phyloP scores from a whole-genome alignment of 257 asterid species.

The Forsythia suspensa region DNA sequence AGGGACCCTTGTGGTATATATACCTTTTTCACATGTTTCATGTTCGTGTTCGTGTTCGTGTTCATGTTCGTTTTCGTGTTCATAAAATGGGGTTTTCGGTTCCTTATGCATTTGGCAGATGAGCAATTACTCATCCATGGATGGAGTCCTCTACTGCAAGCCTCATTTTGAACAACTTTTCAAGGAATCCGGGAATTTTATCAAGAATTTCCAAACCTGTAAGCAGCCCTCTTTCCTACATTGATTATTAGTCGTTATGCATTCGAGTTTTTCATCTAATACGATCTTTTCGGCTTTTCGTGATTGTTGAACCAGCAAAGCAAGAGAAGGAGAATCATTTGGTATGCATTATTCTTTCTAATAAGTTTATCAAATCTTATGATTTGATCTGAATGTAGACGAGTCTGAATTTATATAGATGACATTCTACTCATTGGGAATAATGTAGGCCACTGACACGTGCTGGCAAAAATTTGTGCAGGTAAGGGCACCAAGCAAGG shows the following conservation, averaged over 20 bases:
- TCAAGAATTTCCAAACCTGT: conserved; percentile 56
- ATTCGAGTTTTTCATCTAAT: background rate
- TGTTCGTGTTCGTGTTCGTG: background rate
- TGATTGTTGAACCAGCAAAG: conserved; percentile 37
- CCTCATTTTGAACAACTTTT: conserved; percentile 81
- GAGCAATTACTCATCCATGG: conserved; percentile 86
- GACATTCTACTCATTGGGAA: no score
- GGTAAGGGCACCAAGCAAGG: conserved; percentile 46
- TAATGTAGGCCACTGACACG: no score
- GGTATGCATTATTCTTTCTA: conserved; percentile 30
- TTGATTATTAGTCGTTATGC: background rate
- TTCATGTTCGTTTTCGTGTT: background rate
- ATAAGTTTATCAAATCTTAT: no score
- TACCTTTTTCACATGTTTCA: background rate
- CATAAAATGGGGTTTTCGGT: no score
- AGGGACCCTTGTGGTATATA: conserved; percentile 53
- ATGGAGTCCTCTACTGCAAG: conserved; percentile 80
- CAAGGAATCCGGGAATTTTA: conserved; percentile 73
- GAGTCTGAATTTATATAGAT: no score
- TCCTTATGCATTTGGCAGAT: conserved; percentile 39
- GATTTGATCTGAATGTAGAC: no score
- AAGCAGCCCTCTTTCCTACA: background rate
- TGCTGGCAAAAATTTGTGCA: background rate
- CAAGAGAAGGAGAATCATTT: conserved; percentile 40
- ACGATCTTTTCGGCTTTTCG: background rate